A percentile compares a stretch with the other conserved stretches of the same genome.
Conservation (phyloP, 1,284 basidiomycete genomes). For the Phellopilus nigrolimitatus region DNA sequence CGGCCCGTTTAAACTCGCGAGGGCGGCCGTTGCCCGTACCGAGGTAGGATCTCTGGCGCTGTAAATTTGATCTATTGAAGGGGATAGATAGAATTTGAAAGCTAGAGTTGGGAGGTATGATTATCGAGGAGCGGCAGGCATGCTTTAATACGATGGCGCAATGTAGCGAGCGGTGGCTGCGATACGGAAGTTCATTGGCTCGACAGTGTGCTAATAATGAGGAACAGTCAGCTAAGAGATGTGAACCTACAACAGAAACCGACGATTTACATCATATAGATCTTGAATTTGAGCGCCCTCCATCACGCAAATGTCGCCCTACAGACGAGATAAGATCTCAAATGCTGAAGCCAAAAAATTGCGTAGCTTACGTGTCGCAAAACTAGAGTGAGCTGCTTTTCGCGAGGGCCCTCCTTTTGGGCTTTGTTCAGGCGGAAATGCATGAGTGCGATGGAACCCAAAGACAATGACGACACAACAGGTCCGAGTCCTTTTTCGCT, state of each 20-base stretch:
- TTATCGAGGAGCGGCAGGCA: neutral
- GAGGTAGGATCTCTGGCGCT: neutral
- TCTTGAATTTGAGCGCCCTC: constrained; percentile 61
- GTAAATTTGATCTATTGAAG: neutral
- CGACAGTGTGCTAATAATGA: constrained; percentile 41
- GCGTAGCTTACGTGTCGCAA: constrained; percentile 57
- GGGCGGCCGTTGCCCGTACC: constrained; percentile 16
- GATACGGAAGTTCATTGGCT: constrained; percentile 47
- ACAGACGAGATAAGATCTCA: constrained; percentile 6
- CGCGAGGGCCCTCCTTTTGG: constrained; percentile 29
- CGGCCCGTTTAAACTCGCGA: neutral
- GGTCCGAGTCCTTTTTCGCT: constrained; percentile 67
- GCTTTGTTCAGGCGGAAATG: constrained; percentile 49
- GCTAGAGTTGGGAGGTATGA: neutral
- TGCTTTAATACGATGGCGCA: constrained; percentile 17
- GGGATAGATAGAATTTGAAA: neutral
- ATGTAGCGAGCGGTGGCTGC: constrained; percentile 52
- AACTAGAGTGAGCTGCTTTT: constrained; percentile 46
- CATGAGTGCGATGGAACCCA: constrained; percentile 71
- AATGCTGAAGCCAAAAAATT: neutral
- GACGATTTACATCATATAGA: constrained; percentile 58
- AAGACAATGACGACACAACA: constrained; percentile 63
- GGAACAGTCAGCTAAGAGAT: constrained; percentile 25
- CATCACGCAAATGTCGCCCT: constrained; percentile 78
- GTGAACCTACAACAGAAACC: neutral